Evolutionary conservation across 371 early-diverging fungal species (phyloP), one percentile per base, ranked within the genome.

Genomic region (Mucor sp.): DNA sequence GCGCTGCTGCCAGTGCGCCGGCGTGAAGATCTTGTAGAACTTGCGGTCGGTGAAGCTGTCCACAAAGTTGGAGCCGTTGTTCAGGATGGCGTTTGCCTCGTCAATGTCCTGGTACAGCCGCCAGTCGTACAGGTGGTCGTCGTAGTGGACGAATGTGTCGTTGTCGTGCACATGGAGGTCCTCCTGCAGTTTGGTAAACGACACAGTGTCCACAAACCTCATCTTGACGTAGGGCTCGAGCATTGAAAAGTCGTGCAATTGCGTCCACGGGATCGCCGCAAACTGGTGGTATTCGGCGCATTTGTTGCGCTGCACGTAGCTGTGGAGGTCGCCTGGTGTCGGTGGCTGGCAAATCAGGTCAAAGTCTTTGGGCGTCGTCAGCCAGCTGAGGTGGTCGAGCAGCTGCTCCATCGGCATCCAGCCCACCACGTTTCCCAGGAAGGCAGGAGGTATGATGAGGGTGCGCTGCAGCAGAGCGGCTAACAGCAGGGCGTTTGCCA

Each of bases 401-500:
- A 78, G 64, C 19, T 73, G 73, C 23, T 81, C 79, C 67, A 71
- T 74, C 3, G 74, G 74, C 65, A 76, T 78, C 83, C 83, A 82
- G 30, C 76, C 78, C 37, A 82, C 67, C 9, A 76, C 74, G 12
- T 67, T 74, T 21, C 83, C 83, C 12, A 82, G 58, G 12, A 82
- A 68, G 28, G 78, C 83, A 27, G 89, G 87, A 3, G 89, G 87
- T 12, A 89, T 66, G 25, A 89, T 73, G 9, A 89, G 67, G 0
- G 89, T 89, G 2, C 89, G 73, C 58, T 87, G 84, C 27, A 84
- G 62, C 11, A 76, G 70, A 14, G 72, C 72, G 1, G 89, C 83
- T 23, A 89, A 65, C 23, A 81, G 62, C 28, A 89, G 68, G 1
- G 87, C 85, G 62, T 87, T 89, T 57, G 83, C 79, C 35, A 87